phyloP scores from a whole-genome alignment of 805 yeast genomes.

The Cyberlindnera americana region DNA sequence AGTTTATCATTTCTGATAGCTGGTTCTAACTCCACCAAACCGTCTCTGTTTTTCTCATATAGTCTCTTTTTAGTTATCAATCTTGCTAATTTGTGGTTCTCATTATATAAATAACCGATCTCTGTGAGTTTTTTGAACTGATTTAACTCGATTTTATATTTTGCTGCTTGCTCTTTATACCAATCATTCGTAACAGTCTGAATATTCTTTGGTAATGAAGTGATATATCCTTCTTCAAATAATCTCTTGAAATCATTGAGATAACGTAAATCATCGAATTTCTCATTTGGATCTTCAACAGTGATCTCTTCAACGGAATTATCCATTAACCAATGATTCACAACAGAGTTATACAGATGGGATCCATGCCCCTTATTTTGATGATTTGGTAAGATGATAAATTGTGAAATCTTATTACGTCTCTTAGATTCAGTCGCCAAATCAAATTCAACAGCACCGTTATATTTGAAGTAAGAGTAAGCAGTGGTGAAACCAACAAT shows the following conservation, averaged over 20 bases:
- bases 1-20: constrained; percentile 64
- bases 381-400: constrained; percentile 77
- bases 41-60: constrained; percentile 76
- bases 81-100: constrained; percentile 37
- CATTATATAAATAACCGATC: constrained; percentile 51
- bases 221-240: constrained; percentile 31
- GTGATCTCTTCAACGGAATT: constrained; percentile 62
- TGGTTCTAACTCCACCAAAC: constrained; percentile 61
- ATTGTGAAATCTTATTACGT: constrained; percentile 84
- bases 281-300: constrained; percentile 92
- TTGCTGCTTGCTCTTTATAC: constrained; percentile 35
- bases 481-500: constrained; percentile 81
- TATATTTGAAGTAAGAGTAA: constrained; percentile 79
- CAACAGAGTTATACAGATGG: constrained; percentile 53
- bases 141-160: constrained; percentile 64
- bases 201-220: constrained; percentile 27
- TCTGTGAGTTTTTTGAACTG: constrained; percentile 79
- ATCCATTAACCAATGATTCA: constrained; percentile 53
- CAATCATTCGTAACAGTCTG: constrained; percentile 33
- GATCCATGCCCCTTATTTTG: constrained; percentile 76
- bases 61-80: constrained; percentile 70
- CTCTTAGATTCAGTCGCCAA: constrained; percentile 27
- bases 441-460: constrained; percentile 51
- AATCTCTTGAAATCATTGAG: constrained; percentile 65
- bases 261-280: constrained; percentile 88